phyloP scores from a whole-genome alignment of 495 filamentous ascomycete genomes.

The Cercophora samala region DNA sequence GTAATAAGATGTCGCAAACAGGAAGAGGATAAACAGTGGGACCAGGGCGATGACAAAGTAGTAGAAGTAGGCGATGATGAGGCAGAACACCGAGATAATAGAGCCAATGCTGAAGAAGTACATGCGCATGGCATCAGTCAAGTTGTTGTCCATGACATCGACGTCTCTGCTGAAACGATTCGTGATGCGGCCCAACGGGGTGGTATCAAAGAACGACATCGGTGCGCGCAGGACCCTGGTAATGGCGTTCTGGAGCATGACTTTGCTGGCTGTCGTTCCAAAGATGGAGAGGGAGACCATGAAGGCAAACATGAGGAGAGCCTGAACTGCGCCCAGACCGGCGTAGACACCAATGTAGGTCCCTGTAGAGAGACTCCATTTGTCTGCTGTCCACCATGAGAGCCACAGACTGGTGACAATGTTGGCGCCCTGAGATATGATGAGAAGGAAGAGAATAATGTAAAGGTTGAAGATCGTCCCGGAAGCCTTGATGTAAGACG shows the following conservation, averaged over 20 bases:
- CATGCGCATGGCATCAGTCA: slow-evolving; percentile 89
- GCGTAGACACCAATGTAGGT: slow-evolving; percentile 87
- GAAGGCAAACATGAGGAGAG: slow-evolving; percentile 71
- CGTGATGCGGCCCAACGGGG: slow-evolving; percentile 90
- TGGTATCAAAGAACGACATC: slow-evolving; percentile 98
- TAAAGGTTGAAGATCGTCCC: slow-evolving; percentile 70
- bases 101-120: slow-evolving; percentile 82
- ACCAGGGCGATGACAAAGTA: slow-evolving; percentile 90
- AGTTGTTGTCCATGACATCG: slow-evolving; percentile 90
- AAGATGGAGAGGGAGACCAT: slow-evolving; percentile 64
- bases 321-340: slow-evolving; percentile 66
- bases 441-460: slow-evolving; percentile 60
- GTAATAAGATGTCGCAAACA: slow-evolving; percentile 85
- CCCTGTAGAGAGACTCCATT: slow-evolving; percentile 61
- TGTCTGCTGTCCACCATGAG: slow-evolving; percentile 82
- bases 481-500: slow-evolving; percentile 73
- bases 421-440: slow-evolving; percentile 73
- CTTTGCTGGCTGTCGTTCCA: slow-evolving; percentile 75
- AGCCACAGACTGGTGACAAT: slow-evolving; percentile 89
- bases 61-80: slow-evolving; percentile 91
- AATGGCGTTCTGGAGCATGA: slow-evolving; percentile 83
- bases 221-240: slow-evolving; percentile 77
- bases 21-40: slow-evolving; percentile 73
- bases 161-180: slow-evolving; percentile 97
- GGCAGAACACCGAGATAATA: slow-evolving; percentile 72